Percentiles rank a stretch among this genome's conserved stretches.
Conservation (phyloP, 1,139 yeast genomes). For the Komagataea norvegica region DNA sequence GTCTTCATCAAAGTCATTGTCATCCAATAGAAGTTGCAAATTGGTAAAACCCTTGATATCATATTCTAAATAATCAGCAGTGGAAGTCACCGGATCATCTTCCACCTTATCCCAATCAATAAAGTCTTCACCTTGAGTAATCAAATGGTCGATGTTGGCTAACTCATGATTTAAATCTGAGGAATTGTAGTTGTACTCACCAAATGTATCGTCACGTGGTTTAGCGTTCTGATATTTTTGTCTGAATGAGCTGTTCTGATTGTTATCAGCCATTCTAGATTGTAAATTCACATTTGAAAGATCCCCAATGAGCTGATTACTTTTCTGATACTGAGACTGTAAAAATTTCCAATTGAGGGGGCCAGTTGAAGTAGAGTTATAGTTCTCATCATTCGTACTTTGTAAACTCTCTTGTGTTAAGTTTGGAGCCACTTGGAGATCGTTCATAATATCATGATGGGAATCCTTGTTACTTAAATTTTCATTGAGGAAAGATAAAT, state of each 20-base stretch:
- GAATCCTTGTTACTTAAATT: background rate
- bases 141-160: background rate
- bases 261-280: background rate
- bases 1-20: background rate
- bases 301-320: too few relatives aligned
- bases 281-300: too few relatives aligned
- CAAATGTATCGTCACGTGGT: background rate
- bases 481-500: slow-evolving; percentile 8
- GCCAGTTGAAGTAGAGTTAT: slow-evolving; percentile 2
- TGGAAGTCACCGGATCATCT: background rate
- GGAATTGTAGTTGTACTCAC: slow-evolving; percentile 1
- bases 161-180: background rate
- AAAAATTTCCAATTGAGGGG: background rate
- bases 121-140: slow-evolving; percentile 2
- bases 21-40: slow-evolving; percentile 1
- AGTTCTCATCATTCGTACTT: slow-evolving; percentile 19
- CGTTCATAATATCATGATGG: background rate
- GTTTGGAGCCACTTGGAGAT: slow-evolving; percentile 10
- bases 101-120: slow-evolving; percentile 10
- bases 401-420: slow-evolving; percentile 14
- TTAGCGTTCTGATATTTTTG: background rate
- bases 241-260: background rate
- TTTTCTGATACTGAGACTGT: background rate
- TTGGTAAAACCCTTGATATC: slow-evolving; percentile 1
- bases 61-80: background rate